Base-by-base conservation (phyloP, 305 asterid genomes). In the Rubia peregrina region DNA sequence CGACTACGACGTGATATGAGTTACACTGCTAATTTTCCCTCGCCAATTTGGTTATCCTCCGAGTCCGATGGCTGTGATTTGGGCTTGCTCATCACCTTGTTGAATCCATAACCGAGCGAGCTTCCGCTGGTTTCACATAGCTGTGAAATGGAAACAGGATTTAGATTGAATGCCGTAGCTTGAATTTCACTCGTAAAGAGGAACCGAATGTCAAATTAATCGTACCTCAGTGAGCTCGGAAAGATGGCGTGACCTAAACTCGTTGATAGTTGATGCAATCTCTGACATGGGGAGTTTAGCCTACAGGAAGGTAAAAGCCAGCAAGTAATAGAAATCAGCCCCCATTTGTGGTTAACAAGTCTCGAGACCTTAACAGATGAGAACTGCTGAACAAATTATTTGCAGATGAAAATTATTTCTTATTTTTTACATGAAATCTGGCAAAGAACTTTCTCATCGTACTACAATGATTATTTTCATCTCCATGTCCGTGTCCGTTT, bases 201-300 rank as follows among this genome's bases (percentile, higher is more conserved):
- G 42, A 69, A 17, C 40, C 36, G 14, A 6, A 49, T 30, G 48
- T 40, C 33, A 73, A 43, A 69, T 65, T 69, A 61, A 75, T 56
- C n/a, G 14, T 87, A 92, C 99, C 98, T 95, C 99, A 4, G 95
- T 86, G 14, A 95, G 96, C 91, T 95, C 99, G 30, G 99, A 85
- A 70, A 95, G 96, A 77, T 95, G 99, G 75, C 96, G 98, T 62
- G 96, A 83, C 81, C 99, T 90, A 68, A 92, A 95, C 81, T 95
- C 98, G 6, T 95, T 95, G 70, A 95, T 91, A 11, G 99, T 83
- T 69, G 99, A 87, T 6, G 90, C 95, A 81, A 95, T 95, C 90
- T 95, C 99, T 7, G 98, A 79, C 82, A 73, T 80, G 0, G 98
- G 97, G 78, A 95, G 80, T 80, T 95, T 95, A 75, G 97, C 94